Evolutionary conservation across 345 rosid genomes (phyloP).

Genomic region (Cardamine resedifolia): DNA sequence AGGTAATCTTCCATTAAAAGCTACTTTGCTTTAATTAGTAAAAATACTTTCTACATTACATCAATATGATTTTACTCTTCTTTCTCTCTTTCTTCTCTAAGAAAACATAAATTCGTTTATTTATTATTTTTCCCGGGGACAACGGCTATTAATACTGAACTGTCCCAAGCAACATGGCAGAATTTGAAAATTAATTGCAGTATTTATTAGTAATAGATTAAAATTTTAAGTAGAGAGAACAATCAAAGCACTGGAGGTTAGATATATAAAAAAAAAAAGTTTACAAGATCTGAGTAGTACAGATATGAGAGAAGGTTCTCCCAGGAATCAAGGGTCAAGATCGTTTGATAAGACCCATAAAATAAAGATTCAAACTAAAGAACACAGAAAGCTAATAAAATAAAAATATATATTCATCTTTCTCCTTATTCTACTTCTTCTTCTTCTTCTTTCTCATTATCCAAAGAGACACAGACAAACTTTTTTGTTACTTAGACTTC

Average conservation of each 20-base stretch:
- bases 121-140: conserved; percentile 45
- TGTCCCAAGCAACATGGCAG: conserved; percentile 49
- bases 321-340: conserved; percentile 92
- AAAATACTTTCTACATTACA: conserved; percentile 28
- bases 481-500: conserved; percentile 32
- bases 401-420: conserved; percentile 1
- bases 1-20: conserved; percentile 22
- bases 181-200: background rate
- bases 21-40: conserved; percentile 33
- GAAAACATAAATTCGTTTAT: conserved; percentile 27
- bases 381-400: background rate
- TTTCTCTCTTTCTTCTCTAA: conserved; percentile 14
- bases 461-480: conserved; percentile 31
- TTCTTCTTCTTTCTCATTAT: conserved; percentile 16
- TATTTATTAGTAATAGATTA: background rate
- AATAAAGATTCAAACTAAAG: conserved; percentile 29
- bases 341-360: conserved; percentile 62
- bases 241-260: conserved; percentile 29
- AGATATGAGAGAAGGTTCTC: conserved; percentile 77
- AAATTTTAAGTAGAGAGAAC: conserved; percentile 20
- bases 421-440: conserved; percentile 5
- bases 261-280: conserved; percentile 20
- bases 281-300: conserved; percentile 41
- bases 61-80: background rate
- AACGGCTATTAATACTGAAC: conserved; percentile 69